Conservation (phyloP, 768 basidiomycete species). For the Trametes gibbosa region DNA sequence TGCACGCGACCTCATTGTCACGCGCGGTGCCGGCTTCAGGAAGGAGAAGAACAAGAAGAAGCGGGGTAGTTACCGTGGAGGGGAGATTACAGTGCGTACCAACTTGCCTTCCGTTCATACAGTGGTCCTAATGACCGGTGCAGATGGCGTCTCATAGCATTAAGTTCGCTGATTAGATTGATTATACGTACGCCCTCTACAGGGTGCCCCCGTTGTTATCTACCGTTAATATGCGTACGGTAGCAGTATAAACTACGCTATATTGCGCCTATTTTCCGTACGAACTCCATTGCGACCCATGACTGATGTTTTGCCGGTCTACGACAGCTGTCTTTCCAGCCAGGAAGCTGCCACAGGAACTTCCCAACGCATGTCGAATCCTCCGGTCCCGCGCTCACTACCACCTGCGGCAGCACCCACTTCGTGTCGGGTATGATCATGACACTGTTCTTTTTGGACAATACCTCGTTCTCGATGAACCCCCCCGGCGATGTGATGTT, state of each 20-base stretch:
- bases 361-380: background rate
- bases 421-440: slow-evolving; percentile 37
- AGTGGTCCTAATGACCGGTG: background rate
- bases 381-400: slow-evolving; percentile 17
- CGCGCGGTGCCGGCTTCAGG: slow-evolving; percentile 90
- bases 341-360: background rate
- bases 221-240: no score
- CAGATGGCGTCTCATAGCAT: slow-evolving; percentile 85
- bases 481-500: slow-evolving; percentile 36
- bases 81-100: slow-evolving; percentile 82
- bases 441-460: slow-evolving; percentile 25
- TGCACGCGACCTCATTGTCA: slow-evolving; percentile 84
- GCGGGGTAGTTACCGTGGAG: slow-evolving; percentile 88
- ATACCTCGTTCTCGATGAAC: slow-evolving; percentile 32
- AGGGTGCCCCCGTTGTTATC: no score
- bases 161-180: slow-evolving; percentile 61
- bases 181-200: no score
- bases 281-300: slow-evolving; percentile 16
- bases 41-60: slow-evolving; percentile 99
- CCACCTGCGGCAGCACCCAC: slow-evolving; percentile 51
- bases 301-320: background rate
- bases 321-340: background rate
- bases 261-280: slow-evolving; percentile 13
- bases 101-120: background rate
- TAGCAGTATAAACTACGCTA: background rate